Evolutionary conservation across 2,329 filamentous ascomycete species (phyloP).

Genomic region (Cercospora nicotianae): DNA sequence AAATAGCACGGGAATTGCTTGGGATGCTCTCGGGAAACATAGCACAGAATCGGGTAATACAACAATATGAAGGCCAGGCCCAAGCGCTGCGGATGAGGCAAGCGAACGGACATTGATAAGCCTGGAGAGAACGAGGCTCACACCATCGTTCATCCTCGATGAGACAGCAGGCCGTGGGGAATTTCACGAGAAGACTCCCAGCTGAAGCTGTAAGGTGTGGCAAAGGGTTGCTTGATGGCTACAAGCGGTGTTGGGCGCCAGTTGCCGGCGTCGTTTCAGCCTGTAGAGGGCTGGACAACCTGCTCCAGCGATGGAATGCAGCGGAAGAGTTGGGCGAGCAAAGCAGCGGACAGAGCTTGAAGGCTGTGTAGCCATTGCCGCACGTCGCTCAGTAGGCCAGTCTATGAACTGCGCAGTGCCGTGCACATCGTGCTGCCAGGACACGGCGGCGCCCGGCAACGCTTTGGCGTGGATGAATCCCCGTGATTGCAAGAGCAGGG

Average conservation of each 20-base stretch:
- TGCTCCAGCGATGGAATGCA: not conserved
- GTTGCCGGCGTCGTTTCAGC: not conserved
- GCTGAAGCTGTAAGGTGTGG: not conserved
- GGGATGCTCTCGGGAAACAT: not conserved
- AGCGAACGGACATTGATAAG: not conserved
- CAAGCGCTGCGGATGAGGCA: not conserved
- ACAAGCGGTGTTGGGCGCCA: not conserved
- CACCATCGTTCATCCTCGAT: not conserved
- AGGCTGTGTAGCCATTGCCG: not conserved
- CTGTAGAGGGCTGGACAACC: not conserved
- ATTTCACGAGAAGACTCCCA: not conserved
- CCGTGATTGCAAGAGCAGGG: not conserved
- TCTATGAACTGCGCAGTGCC: not conserved
- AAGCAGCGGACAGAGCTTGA: not conserved
- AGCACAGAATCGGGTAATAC: not conserved
- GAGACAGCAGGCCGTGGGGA: not conserved
- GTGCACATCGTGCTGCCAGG: not conserved
- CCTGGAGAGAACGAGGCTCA: not conserved
- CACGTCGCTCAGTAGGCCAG: not conserved
- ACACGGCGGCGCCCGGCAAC: not conserved
- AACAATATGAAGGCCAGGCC: not conserved
- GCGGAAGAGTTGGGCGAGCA: not conserved
- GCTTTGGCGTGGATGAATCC: not conserved
- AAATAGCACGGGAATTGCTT: not conserved
- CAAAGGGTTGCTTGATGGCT: not conserved